Base-by-base conservation (phyloP, 306 rosid species). In the Bauhinia variegata region DNA sequence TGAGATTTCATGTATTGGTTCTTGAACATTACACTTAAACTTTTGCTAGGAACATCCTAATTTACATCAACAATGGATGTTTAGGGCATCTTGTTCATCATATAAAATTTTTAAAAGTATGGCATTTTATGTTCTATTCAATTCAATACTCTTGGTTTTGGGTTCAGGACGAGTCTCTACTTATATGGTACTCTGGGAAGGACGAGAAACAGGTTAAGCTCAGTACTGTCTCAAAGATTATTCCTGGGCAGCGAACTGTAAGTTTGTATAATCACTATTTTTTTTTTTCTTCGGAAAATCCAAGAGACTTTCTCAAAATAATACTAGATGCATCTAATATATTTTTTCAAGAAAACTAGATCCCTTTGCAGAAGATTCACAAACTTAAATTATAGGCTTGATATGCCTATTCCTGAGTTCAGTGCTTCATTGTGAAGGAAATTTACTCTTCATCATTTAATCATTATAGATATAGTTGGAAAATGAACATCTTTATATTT, bases 221-320 rank as follows among this genome's bases (percentile, higher is more conserved):
- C 55, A 76, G 90, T 75, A 81, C 76, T 52, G 99, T 90, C 73
- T 81, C 96, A 56, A 86, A 73, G 73, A 93, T 93, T 74, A 88
- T 89, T 82, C 96, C 97, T 54, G 99, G 99, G 31, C 99, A 93
- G 80, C 84, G 97, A 53, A 93, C 99, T 77, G 99, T 93, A 85
- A 86, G 99, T 84, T 84, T 80, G 54, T 59, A 66, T 15, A 11
- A n/a, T 60, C 28, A 16, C 44, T n/a, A n/a, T n/a, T n/a, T 67
- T 15, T 56, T 47, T 43, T 32, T 11, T 52, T 59, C 50, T 15
- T 34, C 39, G 15, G 12, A 71, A 70, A 63, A 47, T 34, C 14
- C n/a, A 34, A 48, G 52, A 51, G 51, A 54, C 33, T 60, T 60
- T 62, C 46, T 23, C 61, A 16, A 54, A 60, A 49, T 60, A 76